Evolutionary conservation across 495 filamentous ascomycete genomes (phyloP), one percentile per base, ranked within the genome.

Genomic region (Hyaloscypha bicolor): DNA sequence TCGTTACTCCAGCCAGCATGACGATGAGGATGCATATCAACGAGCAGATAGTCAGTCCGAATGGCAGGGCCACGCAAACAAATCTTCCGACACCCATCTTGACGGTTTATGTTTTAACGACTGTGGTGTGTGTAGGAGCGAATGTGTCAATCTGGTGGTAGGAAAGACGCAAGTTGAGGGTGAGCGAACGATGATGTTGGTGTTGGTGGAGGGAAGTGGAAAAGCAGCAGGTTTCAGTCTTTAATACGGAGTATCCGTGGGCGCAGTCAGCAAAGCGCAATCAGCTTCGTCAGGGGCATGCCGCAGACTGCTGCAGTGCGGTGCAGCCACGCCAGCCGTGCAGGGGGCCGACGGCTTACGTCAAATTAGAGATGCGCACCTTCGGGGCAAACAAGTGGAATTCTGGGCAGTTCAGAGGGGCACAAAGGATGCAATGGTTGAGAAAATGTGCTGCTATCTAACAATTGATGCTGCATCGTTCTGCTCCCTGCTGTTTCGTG

Each of bases 51-150:
- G 90, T 94, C 71, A 93, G 82, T 64, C 82, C 80, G 79, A 93
- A 91, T 62, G 93, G 93, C 79, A 89, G 80, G 80, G 89, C 84
- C 81, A 95, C 93, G 79, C 92, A 96, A 70, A 88, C 79, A 69
- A 93, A 85, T 72, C 93, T 86, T 71, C 91, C 92, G 70, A 83
- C 83, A 29, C 72, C 72, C 72, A 74, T 74, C 25, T 62, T 71
- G 64, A 21, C 22, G 33, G 11, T 31, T 68, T 35, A 57, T 58
- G 53, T 19, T 55, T 31, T 12, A 45, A 22, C 35, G 52, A 64
- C 52, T 53, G 62, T 42, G 19, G 56, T 58, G 55, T 67, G 31
- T 3, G 19, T 12, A 31, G 9, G 61, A 65, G 31, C 45, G 66
- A 63, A 37, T 11, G 57, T 60, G 48, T 33, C 56, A 22, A 60